Evolutionary conservation across 306 rosid genomes (phyloP).

Genomic region (Inga laurina): DNA sequence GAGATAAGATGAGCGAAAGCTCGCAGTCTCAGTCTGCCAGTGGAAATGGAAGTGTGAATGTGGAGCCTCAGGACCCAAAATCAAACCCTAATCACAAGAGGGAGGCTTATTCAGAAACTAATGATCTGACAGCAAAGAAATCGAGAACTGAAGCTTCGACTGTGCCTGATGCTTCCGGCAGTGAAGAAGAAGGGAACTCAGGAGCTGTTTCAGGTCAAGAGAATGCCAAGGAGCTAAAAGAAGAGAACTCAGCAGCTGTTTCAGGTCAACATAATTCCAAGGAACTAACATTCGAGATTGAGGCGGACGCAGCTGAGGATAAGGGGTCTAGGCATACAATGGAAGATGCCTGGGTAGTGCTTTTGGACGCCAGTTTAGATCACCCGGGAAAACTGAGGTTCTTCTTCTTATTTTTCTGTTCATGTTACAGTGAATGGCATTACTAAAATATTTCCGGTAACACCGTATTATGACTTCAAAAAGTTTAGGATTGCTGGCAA

Average conservation of each 20-base stretch:
- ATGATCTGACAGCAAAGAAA: conserved; percentile 38
- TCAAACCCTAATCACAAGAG: conserved; percentile 44
- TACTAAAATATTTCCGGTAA: not conserved
- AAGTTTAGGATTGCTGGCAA: too few relatives aligned
- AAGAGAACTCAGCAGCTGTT: conserved; percentile 11
- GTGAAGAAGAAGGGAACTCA: conserved; percentile 6
- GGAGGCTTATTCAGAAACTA: conserved; percentile 25
- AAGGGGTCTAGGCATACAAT: conserved; percentile 81
- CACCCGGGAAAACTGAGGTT: conserved; percentile 74
- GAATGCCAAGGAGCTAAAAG: not conserved
- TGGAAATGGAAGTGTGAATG: conserved; percentile 20
- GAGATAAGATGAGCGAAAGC: conserved; percentile 34
- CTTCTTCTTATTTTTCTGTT: not conserved
- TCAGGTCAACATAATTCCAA: conserved; percentile 11
- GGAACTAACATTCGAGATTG: conserved; percentile 54
- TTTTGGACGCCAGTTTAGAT: conserved; percentile 59
- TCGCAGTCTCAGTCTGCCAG: conserved; percentile 26
- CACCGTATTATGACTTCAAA: too few relatives aligned
- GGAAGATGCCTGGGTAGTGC: conserved; percentile 87
- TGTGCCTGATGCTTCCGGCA: not conserved
- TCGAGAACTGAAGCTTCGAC: conserved; percentile 34
- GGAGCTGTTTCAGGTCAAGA: not conserved
- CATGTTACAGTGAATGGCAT: not conserved
- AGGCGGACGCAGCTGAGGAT: conserved; percentile 82
- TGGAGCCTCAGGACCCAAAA: conserved; percentile 10